These are phyloP conservation scores for Hypericum androsaemum DNA, from an alignment of 345 rosid genomes.

Conservation along the genomic window DNA sequence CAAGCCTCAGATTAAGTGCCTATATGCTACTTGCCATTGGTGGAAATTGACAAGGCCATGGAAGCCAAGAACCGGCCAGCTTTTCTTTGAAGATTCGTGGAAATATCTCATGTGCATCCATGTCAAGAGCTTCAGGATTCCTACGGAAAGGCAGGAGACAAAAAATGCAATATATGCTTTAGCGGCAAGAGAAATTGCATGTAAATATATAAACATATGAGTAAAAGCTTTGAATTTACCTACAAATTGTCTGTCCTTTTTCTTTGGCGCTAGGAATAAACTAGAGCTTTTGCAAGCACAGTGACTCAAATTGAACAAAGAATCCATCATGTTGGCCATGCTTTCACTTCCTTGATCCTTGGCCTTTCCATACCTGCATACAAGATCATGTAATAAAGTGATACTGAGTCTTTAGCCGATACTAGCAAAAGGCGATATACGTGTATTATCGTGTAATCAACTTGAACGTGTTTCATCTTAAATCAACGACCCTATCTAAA, in stretches of 20 bases:
- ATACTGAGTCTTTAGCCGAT: too few relatives aligned
- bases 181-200: background rate
- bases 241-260: constrained; percentile 77
- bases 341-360: constrained; percentile 97
- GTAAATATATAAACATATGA: background rate
- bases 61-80: constrained; percentile 21
- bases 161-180: background rate
- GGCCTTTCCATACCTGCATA: constrained; percentile 90
- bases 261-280: constrained; percentile 75
- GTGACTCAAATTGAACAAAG: constrained; percentile 85
- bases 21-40: too few relatives aligned
- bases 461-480: too few relatives aligned
- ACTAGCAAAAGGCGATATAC: too few relatives aligned
- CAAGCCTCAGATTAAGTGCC: too few relatives aligned
- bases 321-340: constrained; percentile 86
- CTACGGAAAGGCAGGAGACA: constrained; percentile 25
- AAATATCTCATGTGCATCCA: constrained; percentile 65
- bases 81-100: constrained; percentile 76
- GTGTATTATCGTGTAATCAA: too few relatives aligned
- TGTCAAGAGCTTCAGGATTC: constrained; percentile 75
- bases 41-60: too few relatives aligned
- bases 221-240: constrained; percentile 26
- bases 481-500: too few relatives aligned
- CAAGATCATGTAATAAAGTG: background rate
- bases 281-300: constrained; percentile 61